Evolutionary conservation across 2,329 filamentous ascomycete genomes (phyloP).

Genomic region (Cadophora luteo-olivacea): DNA sequence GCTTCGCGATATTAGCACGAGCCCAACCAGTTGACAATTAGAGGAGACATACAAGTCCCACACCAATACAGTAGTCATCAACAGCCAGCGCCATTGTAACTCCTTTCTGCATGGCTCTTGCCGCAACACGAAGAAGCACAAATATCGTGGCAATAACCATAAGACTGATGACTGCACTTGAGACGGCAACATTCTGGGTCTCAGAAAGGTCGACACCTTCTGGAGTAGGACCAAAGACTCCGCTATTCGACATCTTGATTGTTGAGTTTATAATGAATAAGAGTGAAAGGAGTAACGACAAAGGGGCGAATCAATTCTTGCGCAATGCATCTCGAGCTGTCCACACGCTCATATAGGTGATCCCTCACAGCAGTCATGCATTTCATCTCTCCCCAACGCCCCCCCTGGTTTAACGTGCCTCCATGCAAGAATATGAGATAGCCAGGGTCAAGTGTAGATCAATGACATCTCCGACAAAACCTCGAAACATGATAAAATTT

Average conservation of each 20-base stretch:
- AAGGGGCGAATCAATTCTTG: not conserved
- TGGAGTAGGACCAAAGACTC: conserved; percentile 12
- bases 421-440: not conserved
- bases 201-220: conserved; percentile 5
- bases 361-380: not conserved
- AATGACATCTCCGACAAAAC: not conserved
- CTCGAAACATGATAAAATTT: not conserved
- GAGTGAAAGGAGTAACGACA: not conserved
- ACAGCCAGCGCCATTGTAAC: conserved; percentile 8
- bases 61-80: conserved; percentile 15
- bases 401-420: not conserved
- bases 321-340: not conserved
- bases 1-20: not conserved
- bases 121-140: conserved; percentile 2
- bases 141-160: conserved; percentile 17
- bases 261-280: not conserved
- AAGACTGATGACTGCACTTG: conserved; percentile 12
- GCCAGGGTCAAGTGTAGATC: not conserved
- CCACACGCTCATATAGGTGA: not conserved
- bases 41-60: conserved; percentile 9
- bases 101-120: not conserved
- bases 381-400: not conserved
- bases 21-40: not conserved
- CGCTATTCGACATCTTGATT: conserved; percentile 7
- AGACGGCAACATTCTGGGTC: not conserved